phyloP scores from a whole-genome alignment of 1,139 yeast genomes.

The Hemisphaericaspora lyxosophila region DNA sequence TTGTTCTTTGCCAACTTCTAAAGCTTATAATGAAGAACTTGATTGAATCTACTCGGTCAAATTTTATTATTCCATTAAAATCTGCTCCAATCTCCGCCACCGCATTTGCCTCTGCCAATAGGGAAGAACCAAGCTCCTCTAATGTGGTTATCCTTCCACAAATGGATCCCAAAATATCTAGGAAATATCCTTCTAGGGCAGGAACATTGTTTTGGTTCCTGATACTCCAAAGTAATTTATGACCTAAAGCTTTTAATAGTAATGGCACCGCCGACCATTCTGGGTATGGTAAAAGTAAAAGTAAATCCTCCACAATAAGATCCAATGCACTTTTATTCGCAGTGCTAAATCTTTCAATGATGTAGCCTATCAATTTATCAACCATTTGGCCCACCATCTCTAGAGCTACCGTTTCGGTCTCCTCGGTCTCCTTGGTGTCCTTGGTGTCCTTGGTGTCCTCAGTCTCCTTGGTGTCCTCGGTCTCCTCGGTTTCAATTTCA shows the following conservation, averaged over 20 bases:
- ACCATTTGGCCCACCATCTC: slow-evolving; percentile 6
- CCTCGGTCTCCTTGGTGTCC: not conserved
- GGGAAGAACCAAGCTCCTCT: not conserved
- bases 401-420: slow-evolving; percentile 16
- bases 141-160: slow-evolving; percentile 5
- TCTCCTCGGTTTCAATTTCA: not conserved
- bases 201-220: slow-evolving; percentile 2
- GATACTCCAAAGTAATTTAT: slow-evolving; percentile 5
- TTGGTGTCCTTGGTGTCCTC: slow-evolving; percentile 13
- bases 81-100: slow-evolving; percentile 7
- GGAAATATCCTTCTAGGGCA: slow-evolving; percentile 10
- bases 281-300: slow-evolving; percentile 48
- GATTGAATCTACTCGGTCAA: slow-evolving; percentile 4
- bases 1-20: not conserved
- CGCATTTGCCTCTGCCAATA: not conserved
- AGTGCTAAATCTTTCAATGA: slow-evolving; percentile 2
- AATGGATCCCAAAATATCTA: slow-evolving; percentile 13
- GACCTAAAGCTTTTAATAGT: slow-evolving; percentile 7
- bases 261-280: slow-evolving; percentile 61
- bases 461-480: not conserved
- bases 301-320: slow-evolving; percentile 54
- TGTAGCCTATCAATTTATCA: not conserved
- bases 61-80: slow-evolving; percentile 5
- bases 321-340: slow-evolving; percentile 46
- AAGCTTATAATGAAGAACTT: slow-evolving; percentile 7